Base-by-base conservation (phyloP, 1,139 yeast genomes). In the Pichia sp. region DNA sequence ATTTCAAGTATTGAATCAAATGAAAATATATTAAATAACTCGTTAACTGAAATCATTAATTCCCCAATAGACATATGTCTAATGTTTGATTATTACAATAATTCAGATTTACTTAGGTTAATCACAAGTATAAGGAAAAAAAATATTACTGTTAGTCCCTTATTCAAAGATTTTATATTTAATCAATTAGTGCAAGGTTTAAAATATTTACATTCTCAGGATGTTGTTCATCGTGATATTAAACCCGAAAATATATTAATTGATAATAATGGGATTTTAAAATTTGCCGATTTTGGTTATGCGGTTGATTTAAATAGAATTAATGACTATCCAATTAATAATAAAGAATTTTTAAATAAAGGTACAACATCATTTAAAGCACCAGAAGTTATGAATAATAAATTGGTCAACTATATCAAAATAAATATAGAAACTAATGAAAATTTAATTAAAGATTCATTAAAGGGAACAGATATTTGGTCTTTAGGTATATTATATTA, bases 301-400 rank as follows among this genome's bases (percentile, higher is more conserved):
- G 69, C 75, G 28, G 47, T 76, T 16, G 64, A 70, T 49, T 51
- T 72, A 22, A 50, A 56, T 25, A 53, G 57, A 6, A 20, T 57
- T 4, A 46, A 45, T 4, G 35, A 39, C 8, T 59, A 57, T 42
- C 53, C 53, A 4, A 27, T 55, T 8, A 48, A 52, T 0, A 59
- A 63, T 30, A n/a, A 30, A 4, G 62, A 64, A 2, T 60, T 58
- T 32, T 49, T 74, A 11, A 61, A 57, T 40, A 63, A 73, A 49
- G 82, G 82, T 1, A 77, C 82, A 2, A 67, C 65, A 32, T 70
- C 78, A 22, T 77, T 75, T 58, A 77, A 75, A 54, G 75, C 82
- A 0, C 82, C 82, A 0, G 82, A 77, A 54, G 55, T 75, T 35
- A 71, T 69, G 51, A 51, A 55, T 16, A 56, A 58, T 30, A 46